These are phyloP conservation scores for Lactarius sanguifluus DNA, from an alignment of 768 basidiomycete species.

Conservation along the genomic window DNA sequence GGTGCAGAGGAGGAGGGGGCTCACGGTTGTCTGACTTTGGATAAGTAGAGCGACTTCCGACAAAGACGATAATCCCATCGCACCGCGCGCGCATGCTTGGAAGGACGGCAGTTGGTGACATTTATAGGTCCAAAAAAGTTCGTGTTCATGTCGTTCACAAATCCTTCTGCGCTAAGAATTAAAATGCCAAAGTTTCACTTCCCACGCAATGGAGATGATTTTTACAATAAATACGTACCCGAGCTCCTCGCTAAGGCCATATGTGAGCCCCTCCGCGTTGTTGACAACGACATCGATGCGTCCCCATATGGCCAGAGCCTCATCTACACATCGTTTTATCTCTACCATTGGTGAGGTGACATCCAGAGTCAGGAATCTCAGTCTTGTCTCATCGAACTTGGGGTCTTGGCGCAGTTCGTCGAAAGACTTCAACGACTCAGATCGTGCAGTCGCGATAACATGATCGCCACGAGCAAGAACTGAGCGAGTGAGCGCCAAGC, in stretches of 20 bases:
- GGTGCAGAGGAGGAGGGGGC: not conserved
- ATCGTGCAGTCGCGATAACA: slow-evolving; percentile 20
- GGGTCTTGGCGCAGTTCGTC: slow-evolving; percentile 6
- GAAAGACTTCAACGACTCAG: slow-evolving; percentile 2
- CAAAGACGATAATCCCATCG: slow-evolving; percentile 39
- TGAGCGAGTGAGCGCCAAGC: slow-evolving; percentile 19
- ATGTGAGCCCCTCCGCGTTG: slow-evolving; percentile 19
- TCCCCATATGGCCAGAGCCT: slow-evolving; percentile 16
- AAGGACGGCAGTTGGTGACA: slow-evolving; percentile 45
- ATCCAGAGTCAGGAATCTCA: slow-evolving; percentile 14
- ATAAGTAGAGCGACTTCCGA: slow-evolving; percentile 40
- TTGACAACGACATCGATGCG: slow-evolving; percentile 25
- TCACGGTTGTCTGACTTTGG: not conserved
- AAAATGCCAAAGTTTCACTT: not conserved
- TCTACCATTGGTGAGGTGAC: slow-evolving; percentile 15
- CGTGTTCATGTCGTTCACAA: slow-evolving; percentile 31
- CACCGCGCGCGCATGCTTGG: slow-evolving; percentile 42
- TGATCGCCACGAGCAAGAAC: slow-evolving; percentile 20
- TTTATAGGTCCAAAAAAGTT: slow-evolving; percentile 49
- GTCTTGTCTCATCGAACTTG: not conserved
- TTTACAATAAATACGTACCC: slow-evolving; percentile 6
- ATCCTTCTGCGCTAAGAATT: slow-evolving; percentile 3
- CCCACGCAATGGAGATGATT: not conserved
- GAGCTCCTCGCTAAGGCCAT: slow-evolving; percentile 15
- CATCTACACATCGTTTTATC: slow-evolving; percentile 9